A percentile compares a stretch with the other conserved stretches of the same genome.
These are phyloP conservation scores for Suhomyces ambrosiae DNA, from an alignment of 1,139 yeast genomes.

Conservation along the genomic window DNA sequence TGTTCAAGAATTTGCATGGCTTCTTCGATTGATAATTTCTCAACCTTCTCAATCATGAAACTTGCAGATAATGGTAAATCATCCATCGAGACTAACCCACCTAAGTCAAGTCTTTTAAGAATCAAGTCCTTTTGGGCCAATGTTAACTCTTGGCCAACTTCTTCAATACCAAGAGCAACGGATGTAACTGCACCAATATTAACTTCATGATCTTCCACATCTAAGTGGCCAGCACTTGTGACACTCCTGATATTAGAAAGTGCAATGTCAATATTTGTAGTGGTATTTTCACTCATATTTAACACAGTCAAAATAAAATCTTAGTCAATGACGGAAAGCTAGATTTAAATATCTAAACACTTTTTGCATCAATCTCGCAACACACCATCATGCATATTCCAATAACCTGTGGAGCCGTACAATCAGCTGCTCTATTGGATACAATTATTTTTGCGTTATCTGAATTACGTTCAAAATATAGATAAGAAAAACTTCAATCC, in stretches of 20 bases:
- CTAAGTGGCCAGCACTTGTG: slow-evolving; percentile 11
- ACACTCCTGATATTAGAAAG: slow-evolving; percentile 8
- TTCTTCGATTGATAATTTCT: slow-evolving; percentile 23
- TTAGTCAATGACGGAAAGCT: not conserved
- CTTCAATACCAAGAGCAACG: slow-evolving; percentile 25
- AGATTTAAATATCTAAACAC: not conserved
- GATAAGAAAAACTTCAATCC: not conserved
- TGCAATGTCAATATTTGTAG: not conserved
- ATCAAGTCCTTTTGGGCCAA: slow-evolving; percentile 25
- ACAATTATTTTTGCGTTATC: not conserved
- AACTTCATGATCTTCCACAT: slow-evolving; percentile 12
- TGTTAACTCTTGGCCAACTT: slow-evolving; percentile 27
- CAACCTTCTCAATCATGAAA: slow-evolving; percentile 35
- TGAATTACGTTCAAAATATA: not conserved
- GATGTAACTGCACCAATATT: slow-evolving; percentile 20
- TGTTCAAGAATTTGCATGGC: slow-evolving; percentile 24
- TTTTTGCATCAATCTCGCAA: too few relatives aligned
- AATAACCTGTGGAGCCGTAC: not conserved
- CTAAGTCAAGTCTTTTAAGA: slow-evolving; percentile 28
- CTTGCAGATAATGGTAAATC: slow-evolving; percentile 30
- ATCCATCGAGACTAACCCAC: slow-evolving; percentile 27
- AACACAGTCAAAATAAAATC: not conserved
- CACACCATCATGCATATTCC: not conserved
- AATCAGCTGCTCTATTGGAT: not conserved
- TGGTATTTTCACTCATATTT: not conserved